Base-by-base conservation (phyloP, 1,284 basidiomycete genomes). In the Anthracocystis setariae region DNA sequence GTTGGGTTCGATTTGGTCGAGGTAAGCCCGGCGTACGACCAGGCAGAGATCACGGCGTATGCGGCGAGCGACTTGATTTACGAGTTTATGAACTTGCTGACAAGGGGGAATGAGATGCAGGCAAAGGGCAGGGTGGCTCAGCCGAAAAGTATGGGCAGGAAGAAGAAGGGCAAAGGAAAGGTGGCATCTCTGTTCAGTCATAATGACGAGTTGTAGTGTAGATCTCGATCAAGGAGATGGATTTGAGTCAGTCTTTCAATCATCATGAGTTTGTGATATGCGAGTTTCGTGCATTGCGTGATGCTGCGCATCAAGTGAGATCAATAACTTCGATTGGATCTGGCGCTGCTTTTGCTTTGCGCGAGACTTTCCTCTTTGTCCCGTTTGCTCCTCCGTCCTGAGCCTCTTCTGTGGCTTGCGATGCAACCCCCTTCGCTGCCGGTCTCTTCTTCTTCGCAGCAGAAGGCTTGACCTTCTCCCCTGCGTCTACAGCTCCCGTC, bases 1-100 rank as follows among this genome's bases (percentile, higher is more conserved):
- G 76, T 78, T 17, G 76, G 76, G 3, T 77, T 74, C 20, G 76
- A 78, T 21, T 44, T 78, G 35, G 76, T 77, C 40, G 77, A 76
- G 43, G 74, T 78, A 8, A 63, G 60, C 27, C 76, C 75, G 17
- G 50, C 68, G 8, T 73, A 78, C n/a, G 73, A 77, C 25, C 64
- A 75, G 40, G 65, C 74, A 17, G 70, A 73, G 48, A 67, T 78
- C 54, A 78, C 76, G 12, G 71, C 71, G 17, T 61, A 73, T 40
- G 72, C 72, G 3, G 76, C 77, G 0, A 71, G 73, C 37, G 76
- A 77, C 46, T 44, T 79, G 33, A 56, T 79, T 25, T 74, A 55
- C 46, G 73, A 79, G 24, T 70, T 79, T 25, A 62, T 79, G 57
- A 71, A 70, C 42, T 53, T 74, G 20, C 17, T 71, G 18, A 61